Evolutionary conservation across 768 basidiomycete genomes (phyloP).

Genomic region (Cubamyces sp.): DNA sequence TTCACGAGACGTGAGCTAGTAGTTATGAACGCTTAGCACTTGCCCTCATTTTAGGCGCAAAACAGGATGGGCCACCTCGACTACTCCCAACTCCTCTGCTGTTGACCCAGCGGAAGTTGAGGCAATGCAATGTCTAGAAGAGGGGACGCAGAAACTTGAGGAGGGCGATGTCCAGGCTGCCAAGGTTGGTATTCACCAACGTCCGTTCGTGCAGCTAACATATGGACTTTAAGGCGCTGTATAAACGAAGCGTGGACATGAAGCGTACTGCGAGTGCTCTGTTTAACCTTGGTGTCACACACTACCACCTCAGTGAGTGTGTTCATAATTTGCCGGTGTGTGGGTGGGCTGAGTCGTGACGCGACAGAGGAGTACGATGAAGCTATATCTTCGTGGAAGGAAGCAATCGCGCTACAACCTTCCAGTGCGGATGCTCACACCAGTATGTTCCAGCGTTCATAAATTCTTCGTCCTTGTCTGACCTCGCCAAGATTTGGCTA

Average conservation of each 20-base stretch:
- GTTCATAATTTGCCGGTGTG: conserved; percentile 5
- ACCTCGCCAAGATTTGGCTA: conserved; percentile 69
- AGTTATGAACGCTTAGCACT: too few species aligned
- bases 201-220: not conserved
- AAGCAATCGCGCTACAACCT: conserved; percentile 79
- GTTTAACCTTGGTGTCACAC: conserved; percentile 88
- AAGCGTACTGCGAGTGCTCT: conserved; percentile 79
- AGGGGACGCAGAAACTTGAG: conserved; percentile 82
- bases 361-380: conserved; percentile 81
- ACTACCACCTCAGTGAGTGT: conserved; percentile 81
- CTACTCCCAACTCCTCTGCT: conserved; percentile 79
- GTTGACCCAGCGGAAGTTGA: conserved; percentile 83
- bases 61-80: conserved; percentile 80
- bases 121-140: conserved; percentile 77
- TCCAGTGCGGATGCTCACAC: conserved; percentile 87
- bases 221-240: conserved; percentile 44
- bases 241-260: conserved; percentile 79
- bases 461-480: conserved; percentile 24
- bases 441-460: conserved; percentile 51
- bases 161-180: conserved; percentile 85
- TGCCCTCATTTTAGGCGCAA: not conserved
- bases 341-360: not conserved
- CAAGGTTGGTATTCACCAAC: conserved; percentile 43
- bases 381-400: conserved; percentile 86
- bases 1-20: not conserved